These are phyloP conservation scores for Serendipita sp. DNA, from an alignment of 1,284 basidiomycete species.

Conservation along the genomic window DNA sequence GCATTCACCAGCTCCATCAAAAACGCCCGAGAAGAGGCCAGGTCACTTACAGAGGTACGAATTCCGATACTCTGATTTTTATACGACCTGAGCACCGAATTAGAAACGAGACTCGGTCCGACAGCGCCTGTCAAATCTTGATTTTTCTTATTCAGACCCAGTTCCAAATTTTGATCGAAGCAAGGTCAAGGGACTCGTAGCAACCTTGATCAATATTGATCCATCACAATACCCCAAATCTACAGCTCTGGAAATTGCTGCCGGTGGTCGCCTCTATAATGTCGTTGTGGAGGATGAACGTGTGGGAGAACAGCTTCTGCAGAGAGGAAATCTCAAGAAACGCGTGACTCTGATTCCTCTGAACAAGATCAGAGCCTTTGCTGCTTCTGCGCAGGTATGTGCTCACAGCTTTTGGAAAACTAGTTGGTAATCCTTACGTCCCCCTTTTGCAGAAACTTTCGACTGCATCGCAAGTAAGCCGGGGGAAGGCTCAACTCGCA, in stretches of 20 bases:
- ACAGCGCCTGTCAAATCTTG: conserved; percentile 54
- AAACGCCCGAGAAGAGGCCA: conserved; percentile 43
- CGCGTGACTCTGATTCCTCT: conserved; percentile 90
- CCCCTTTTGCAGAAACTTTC: conserved; percentile 47
- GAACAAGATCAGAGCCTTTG: conserved; percentile 74
- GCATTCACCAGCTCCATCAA: conserved; percentile 44
- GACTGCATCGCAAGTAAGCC: conserved; percentile 62
- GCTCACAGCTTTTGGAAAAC: conserved; percentile 6
- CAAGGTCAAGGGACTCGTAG: conserved; percentile 90
- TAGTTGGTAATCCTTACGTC: not conserved
- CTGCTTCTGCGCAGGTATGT: conserved; percentile 47
- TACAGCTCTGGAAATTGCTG: conserved; percentile 87
- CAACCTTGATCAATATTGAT: conserved; percentile 65
- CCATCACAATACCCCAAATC: conserved; percentile 61
- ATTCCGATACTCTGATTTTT: not conserved
- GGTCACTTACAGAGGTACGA: conserved; percentile 51
- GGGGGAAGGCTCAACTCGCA: conserved; percentile 74
- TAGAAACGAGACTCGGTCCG: conserved; percentile 64
- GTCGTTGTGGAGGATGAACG: conserved; percentile 87
- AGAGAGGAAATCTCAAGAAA: conserved; percentile 73
- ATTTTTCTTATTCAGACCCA: conserved; percentile 77
- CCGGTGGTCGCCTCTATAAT: conserved; percentile 86
- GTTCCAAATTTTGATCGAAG: conserved; percentile 70
- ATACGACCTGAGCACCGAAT: conserved; percentile 2
- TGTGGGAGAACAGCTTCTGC: conserved; percentile 74